Percentiles rank a stretch among this genome's conserved stretches.
Evolutionary conservation across 805 yeast genomes (phyloP).

Genomic region (Candida peoriensis): DNA sequence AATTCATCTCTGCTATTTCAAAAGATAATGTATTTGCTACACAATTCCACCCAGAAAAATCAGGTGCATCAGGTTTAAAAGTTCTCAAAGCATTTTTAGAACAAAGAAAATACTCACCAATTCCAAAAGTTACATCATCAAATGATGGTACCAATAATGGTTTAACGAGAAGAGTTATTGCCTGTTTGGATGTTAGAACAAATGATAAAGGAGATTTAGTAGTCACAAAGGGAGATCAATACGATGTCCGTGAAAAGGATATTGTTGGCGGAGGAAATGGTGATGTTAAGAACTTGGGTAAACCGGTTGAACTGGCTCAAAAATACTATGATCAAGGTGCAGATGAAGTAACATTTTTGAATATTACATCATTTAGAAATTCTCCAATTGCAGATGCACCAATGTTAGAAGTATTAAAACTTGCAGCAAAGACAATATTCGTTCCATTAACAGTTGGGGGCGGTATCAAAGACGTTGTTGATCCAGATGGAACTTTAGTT

Average conservation of each 20-base stretch:
- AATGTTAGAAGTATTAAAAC: constrained; percentile 82
- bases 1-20: constrained; percentile 75
- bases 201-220: constrained; percentile 94
- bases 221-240: constrained; percentile 98
- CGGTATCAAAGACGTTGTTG: constrained; percentile 87
- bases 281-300: constrained; percentile 87
- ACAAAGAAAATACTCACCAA: constrained; percentile 19
- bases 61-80: constrained; percentile 84
- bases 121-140: constrained; percentile 11
- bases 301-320: constrained; percentile 92
- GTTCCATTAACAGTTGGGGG: constrained; percentile 99
- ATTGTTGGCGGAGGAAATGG: constrained; percentile 42
- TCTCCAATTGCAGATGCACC: constrained; percentile 93
- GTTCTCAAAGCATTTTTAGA: constrained; percentile 70
- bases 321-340: constrained; percentile 92
- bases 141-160: constrained; percentile 50
- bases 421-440: constrained; percentile 84
- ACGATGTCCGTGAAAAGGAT: constrained; percentile 84
- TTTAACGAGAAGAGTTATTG: constrained; percentile 85
- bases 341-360: constrained; percentile 91
- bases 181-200: constrained; percentile 94
- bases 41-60: constrained; percentile 98
- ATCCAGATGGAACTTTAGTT: constrained; percentile 72
- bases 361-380: constrained; percentile 92
- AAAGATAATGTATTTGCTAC: constrained; percentile 86